phyloP scores from a whole-genome alignment of 306 rosid species.

The Citrullus colocynthis region DNA sequence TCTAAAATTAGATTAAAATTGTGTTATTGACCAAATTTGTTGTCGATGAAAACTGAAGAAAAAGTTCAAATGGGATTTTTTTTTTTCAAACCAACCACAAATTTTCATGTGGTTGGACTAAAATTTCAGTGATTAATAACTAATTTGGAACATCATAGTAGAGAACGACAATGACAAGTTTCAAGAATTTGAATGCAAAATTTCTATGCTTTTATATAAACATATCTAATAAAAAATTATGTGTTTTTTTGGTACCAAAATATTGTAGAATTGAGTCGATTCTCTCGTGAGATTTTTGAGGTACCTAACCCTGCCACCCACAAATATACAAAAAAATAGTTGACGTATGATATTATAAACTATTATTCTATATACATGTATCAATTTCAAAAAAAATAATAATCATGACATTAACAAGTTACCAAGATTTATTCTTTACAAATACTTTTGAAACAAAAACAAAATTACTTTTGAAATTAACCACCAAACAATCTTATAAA shows the following conservation, averaged over 20 bases:
- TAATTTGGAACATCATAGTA: not conserved
- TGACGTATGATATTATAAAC: too few species aligned
- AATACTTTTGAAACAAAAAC: not conserved
- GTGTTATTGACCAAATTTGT: not conserved
- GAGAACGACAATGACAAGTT: not conserved
- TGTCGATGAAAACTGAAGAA: not conserved
- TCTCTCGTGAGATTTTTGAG: too few species aligned
- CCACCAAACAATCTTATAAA: not conserved
- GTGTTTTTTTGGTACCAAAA: too few species aligned
- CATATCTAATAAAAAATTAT: too few species aligned
- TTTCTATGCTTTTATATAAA: not conserved
- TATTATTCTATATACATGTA: too few species aligned
- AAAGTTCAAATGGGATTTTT: not conserved
- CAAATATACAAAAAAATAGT: too few species aligned
- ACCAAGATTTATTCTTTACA: not conserved
- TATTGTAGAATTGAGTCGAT: too few species aligned
- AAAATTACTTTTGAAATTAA: not conserved
- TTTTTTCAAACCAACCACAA: not conserved
- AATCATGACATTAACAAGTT: not conserved
- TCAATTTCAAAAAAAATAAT: not conserved
- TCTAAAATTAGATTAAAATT: not conserved
- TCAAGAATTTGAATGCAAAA: not conserved
- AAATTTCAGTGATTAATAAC: not conserved
- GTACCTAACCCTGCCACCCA: too few species aligned
- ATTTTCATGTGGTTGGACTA: not conserved